Percentiles rank a stretch among this genome's conserved stretches.
Evolutionary conservation across 1,284 basidiomycete genomes (phyloP).

Genomic region (Volvariella volvacea): DNA sequence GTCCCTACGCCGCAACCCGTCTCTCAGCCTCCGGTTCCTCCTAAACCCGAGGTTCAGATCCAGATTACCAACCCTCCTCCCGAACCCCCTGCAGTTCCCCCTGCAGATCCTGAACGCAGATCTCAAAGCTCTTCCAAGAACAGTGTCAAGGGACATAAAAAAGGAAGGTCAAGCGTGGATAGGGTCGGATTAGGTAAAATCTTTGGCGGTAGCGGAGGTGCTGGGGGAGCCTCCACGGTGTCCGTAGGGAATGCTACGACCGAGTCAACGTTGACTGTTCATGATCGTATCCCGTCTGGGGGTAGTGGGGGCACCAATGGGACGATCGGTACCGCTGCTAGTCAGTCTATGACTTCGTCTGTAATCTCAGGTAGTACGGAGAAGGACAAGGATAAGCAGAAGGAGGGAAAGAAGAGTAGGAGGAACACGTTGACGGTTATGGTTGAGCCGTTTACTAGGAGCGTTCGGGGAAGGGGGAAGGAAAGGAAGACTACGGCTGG

Average conservation of each 20-base stretch:
- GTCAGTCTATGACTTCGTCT: constrained; percentile 19
- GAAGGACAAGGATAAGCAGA: constrained; percentile 18
- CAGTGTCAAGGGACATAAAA: constrained; percentile 24
- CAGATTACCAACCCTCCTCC: constrained; percentile 25
- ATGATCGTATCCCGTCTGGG: constrained; percentile 21
- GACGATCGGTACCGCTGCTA: constrained; percentile 6
- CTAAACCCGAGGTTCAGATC: constrained; percentile 6
- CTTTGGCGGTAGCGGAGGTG: constrained; percentile 19
- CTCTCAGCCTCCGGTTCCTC: constrained; percentile 11
- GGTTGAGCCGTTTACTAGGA: constrained; percentile 66
- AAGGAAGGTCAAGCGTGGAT: constrained; percentile 32
- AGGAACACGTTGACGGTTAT: constrained; percentile 79
- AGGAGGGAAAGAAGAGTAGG: constrained; percentile 48
- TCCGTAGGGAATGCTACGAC: background rate
- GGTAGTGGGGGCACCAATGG: constrained; percentile 7
- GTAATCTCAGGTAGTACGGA: constrained; percentile 13
- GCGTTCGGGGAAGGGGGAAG: constrained; percentile 28
- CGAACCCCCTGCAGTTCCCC: constrained; percentile 22
- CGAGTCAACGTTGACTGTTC: background rate
- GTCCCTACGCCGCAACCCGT: no score
- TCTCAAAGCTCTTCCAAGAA: constrained; percentile 17
- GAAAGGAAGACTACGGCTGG: background rate
- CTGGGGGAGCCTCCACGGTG: background rate
- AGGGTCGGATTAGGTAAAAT: constrained; percentile 30
- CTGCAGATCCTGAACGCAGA: constrained; percentile 10